These are phyloP conservation scores for Aspergillus ellipticus DNA, from an alignment of 495 filamentous ascomycete genomes.

Conservation along the genomic window DNA sequence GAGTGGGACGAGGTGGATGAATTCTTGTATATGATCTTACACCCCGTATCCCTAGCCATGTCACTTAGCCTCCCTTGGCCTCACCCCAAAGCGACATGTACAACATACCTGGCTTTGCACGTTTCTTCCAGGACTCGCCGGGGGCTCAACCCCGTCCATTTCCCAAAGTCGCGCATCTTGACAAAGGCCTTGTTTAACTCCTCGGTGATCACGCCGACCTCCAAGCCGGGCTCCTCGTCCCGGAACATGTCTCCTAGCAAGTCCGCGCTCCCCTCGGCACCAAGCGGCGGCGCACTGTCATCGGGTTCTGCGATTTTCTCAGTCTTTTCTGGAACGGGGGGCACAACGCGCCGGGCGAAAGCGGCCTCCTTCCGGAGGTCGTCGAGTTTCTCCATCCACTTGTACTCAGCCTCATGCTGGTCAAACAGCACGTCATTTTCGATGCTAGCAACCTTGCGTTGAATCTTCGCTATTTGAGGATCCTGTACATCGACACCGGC, in stretches of 20 bases:
- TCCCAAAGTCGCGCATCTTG: conserved; percentile 77
- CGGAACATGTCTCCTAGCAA: conserved; percentile 69
- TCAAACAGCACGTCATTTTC: conserved; percentile 88
- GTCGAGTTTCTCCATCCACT: conserved; percentile 66
- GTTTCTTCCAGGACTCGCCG: conserved; percentile 77
- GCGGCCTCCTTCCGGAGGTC: conserved; percentile 59
- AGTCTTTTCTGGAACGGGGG: conserved; percentile 19
- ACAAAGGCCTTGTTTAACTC: conserved; percentile 33
- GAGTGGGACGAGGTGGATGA: conserved; percentile 69
- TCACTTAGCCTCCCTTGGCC: background rate
- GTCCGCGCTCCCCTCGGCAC: conserved; percentile 51
- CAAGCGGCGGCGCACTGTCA: conserved; percentile 46
- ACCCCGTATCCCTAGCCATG: conserved; percentile 57
- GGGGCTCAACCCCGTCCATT: conserved; percentile 66
- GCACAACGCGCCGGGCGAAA: conserved; percentile 32
- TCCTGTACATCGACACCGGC: conserved; percentile 27
- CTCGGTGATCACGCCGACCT: conserved; percentile 18
- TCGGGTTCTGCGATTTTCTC: conserved; percentile 52
- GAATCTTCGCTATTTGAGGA: conserved; percentile 57
- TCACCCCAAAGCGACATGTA: background rate
- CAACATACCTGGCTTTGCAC: conserved; percentile 71
- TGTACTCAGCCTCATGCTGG: conserved; percentile 63
- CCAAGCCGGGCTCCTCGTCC: conserved; percentile 42
- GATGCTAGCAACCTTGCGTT: conserved; percentile 68
- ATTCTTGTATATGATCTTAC: conserved; percentile 60